Evolutionary conservation across 306 rosid species (phyloP), one percentile per base, ranked within the genome.

Genomic region (Adenanthera pavonina): DNA sequence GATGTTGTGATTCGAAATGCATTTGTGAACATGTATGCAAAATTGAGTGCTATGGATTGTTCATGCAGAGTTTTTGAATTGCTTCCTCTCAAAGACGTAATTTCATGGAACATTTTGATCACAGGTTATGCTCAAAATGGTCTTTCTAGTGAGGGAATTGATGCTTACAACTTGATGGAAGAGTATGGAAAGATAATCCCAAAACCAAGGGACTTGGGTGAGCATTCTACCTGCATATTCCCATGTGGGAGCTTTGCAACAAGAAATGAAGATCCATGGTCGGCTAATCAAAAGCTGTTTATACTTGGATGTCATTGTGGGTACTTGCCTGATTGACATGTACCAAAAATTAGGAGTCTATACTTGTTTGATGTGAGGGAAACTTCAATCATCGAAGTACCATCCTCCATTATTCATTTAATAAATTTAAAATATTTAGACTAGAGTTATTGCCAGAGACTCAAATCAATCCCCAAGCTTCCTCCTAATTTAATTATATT

Each of bases 191-290:
- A 72, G 35, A 69, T 81, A 81, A 60, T 69, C 56, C 85, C 89
- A 65, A 25, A 84, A 74, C 40, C 89, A 87, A 74, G 89, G 89
- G 77, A 87, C 89, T 44, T 87, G 89, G 89, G 89, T 87, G 62
- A 87, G 89, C 77, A 84, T 87, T 84, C 87, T 87, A 61, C 89
- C 89, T 35, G 89, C 87, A 60, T 87, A 87, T 84, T 87, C 89
- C 36, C 87, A 87, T 61, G 62, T 87, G 57, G 89, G 89, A 74
- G 89, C 85, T 38, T 69, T 87, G 84, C 89, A 73, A 47, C 85
- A 81, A 69, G 89, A 87, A 72, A 87, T 87, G 89, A 87, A 84
- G 67, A 64, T 84, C 59, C 89, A 87, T 74, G 89, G 82, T 54
- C 77, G 74, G 77, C 65, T 87, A 38, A 87, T 81, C 44, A 87